Evolutionary conservation across 352 stramenopile species (phyloP), one percentile per base, ranked within the genome.

Genomic region (Globisporangium emineosum): DNA sequence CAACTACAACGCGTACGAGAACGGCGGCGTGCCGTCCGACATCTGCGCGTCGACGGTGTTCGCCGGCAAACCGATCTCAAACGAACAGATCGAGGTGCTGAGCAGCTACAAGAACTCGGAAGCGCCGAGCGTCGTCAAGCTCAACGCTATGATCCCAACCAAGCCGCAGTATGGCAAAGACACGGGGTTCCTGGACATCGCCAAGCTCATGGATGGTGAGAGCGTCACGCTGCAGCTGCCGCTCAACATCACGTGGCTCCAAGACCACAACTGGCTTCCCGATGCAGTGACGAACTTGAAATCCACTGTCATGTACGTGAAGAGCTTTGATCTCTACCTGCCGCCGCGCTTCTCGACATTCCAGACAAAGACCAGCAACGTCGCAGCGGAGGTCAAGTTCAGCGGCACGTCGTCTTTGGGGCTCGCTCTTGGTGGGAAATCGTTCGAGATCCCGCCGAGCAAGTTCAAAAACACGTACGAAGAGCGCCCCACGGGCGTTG

Each of bases 381-480:
- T 12, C 25, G 49, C 49, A n/a, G 49, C 33, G 23, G 23, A 54
- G 49, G 49, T 54, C 23, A 27, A 54, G 49, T 54, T 54, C 49
- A 54, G 23, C 29, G 49, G 49, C 5, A 54, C 49, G 49, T 54
- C 49, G 49, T 54, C 49, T 1, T 19, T 54, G 10, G 49, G 49
- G 23, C 23, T 54, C 49, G 49, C 49, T 15, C 49, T 54, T 13
- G 49, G 5, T 33, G 49, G 49, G 49, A 54, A 54, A 54, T 54
- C 49, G 25, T 33, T 54, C 10, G 49, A 54, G 49, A 54, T 54
- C 49, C 49, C 49, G 4, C 12, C 49, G 23, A 54, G 49, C 49
- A 54, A 54, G 49, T 54, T 54, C 23, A 54, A 54, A 9, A 54
- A 54, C 21, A 54, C 49, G 49, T 54, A 54, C 49, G 49, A 54